phyloP scores from a whole-genome alignment of 441 rosid genomes.

The Omphalea diandra region DNA sequence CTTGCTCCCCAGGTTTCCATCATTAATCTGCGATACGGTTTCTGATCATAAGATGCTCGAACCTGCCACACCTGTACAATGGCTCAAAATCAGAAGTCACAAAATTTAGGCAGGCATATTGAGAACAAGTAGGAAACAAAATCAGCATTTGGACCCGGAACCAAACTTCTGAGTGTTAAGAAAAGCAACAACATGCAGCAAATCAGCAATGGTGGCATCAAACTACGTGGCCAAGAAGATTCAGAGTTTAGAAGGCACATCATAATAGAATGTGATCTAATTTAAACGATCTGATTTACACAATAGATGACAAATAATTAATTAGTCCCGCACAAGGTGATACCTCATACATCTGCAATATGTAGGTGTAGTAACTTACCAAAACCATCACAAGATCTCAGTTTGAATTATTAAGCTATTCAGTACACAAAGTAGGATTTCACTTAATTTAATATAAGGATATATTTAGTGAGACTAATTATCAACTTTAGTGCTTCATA shows the following conservation, averaged over 20 bases:
- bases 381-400: not conserved
- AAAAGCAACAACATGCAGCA: not conserved
- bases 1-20: conserved; percentile 99
- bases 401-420: not conserved
- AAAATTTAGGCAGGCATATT: not conserved
- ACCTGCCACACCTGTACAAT: conserved; percentile 90
- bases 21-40: conserved; percentile 90
- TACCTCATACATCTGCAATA: not conserved
- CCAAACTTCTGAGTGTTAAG: too few relatives aligned
- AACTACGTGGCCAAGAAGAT: too few relatives aligned
- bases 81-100: not conserved
- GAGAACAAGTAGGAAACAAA: not conserved
- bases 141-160: not conserved
- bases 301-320: not conserved
- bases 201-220: not conserved
- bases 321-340: not conserved
- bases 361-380: not conserved
- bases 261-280: too few relatives aligned
- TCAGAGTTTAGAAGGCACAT: too few relatives aligned
- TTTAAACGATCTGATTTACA: not conserved
- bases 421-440: not conserved
- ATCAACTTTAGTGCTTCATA: conserved; percentile 29
- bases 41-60: conserved; percentile 85
- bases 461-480: not conserved
- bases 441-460: not conserved